Conservation (phyloP, 2,329 filamentous ascomycete genomes). For the Ceratocystis papillata region DNA sequence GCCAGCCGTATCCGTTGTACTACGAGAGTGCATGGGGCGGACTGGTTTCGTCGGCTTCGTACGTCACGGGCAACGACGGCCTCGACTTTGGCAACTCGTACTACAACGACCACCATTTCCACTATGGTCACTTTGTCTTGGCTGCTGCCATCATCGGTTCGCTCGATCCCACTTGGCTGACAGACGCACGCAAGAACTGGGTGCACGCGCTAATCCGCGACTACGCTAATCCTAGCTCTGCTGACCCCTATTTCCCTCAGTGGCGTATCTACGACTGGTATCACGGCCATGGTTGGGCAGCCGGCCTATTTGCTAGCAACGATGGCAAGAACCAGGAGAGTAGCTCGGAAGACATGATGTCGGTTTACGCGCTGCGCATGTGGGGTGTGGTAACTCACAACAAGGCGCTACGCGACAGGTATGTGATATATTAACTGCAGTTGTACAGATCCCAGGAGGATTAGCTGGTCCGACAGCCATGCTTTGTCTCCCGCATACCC, state of each 20-base stretch:
- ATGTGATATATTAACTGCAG: slow-evolving; percentile 26
- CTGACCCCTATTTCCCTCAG: slow-evolving; percentile 68
- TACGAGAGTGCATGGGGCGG: slow-evolving; percentile 70
- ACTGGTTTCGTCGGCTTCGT: slow-evolving; percentile 64
- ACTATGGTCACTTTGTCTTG: slow-evolving; percentile 84
- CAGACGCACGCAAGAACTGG: slow-evolving; percentile 57
- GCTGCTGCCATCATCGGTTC: slow-evolving; percentile 72
- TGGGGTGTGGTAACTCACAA: slow-evolving; percentile 78
- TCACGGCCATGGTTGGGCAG: slow-evolving; percentile 89
- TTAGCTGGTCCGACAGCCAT: background rate
- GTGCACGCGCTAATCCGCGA: slow-evolving; percentile 80
- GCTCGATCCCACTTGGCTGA: slow-evolving; percentile 64
- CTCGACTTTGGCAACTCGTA: slow-evolving; percentile 83
- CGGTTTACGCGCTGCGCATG: slow-evolving; percentile 80
- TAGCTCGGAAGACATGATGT: slow-evolving; percentile 81
- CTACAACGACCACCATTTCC: slow-evolving; percentile 68
- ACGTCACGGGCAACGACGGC: slow-evolving; percentile 54
- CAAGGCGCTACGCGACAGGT: slow-evolving; percentile 64
- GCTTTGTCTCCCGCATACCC: background rate
- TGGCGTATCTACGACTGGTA: slow-evolving; percentile 87
- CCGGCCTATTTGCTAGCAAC: slow-evolving; percentile 56
- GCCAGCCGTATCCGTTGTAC: slow-evolving; percentile 54
- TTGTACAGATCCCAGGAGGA: background rate
- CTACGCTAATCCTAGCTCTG: slow-evolving; percentile 58
- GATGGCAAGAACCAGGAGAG: slow-evolving; percentile 81